phyloP scores from a whole-genome alignment of 257 asterid genomes.

The Fraxinus quadrangulata region DNA sequence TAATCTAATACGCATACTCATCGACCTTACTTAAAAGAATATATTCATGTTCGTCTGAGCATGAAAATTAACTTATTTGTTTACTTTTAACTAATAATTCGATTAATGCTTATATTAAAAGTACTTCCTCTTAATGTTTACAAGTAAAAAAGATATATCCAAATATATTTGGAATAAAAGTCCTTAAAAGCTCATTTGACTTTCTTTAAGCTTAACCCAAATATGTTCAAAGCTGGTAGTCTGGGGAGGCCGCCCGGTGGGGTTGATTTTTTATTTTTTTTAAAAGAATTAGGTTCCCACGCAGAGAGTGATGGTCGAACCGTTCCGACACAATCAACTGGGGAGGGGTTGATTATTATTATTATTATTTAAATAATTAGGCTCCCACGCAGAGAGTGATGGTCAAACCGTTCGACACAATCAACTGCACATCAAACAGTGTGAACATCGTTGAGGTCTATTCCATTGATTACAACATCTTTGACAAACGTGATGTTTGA shows the following conservation, averaged over 20 bases:
- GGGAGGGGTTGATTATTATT: too few relatives aligned
- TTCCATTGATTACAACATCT: slow-evolving; percentile 66
- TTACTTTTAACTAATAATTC: too few relatives aligned
- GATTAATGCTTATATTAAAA: too few relatives aligned
- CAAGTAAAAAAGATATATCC: background rate
- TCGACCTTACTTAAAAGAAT: too few relatives aligned
- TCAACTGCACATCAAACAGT: slow-evolving; percentile 87
- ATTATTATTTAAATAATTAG: background rate
- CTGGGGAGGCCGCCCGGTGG: too few relatives aligned
- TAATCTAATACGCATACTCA: background rate
- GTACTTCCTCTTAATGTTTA: background rate
- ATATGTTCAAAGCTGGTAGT: background rate
- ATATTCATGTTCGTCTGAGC: too few relatives aligned
- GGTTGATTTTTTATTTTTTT: too few relatives aligned
- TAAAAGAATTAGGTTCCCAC: too few relatives aligned
- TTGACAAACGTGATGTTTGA: slow-evolving; percentile 67
- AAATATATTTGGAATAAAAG: background rate
- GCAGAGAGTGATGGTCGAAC: too few relatives aligned
- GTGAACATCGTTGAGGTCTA: slow-evolving; percentile 93
- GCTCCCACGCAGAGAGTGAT: slow-evolving; percentile 94
- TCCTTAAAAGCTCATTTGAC: background rate
- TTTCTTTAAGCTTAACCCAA: background rate
- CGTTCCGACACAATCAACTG: too few relatives aligned
- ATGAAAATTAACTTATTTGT: too few relatives aligned
- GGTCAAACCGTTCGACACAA: slow-evolving; percentile 90